Evolutionary conservation across 2,329 filamentous ascomycete genomes (phyloP), one percentile per base, ranked within the genome.

Genomic region (Septoria linicola): DNA sequence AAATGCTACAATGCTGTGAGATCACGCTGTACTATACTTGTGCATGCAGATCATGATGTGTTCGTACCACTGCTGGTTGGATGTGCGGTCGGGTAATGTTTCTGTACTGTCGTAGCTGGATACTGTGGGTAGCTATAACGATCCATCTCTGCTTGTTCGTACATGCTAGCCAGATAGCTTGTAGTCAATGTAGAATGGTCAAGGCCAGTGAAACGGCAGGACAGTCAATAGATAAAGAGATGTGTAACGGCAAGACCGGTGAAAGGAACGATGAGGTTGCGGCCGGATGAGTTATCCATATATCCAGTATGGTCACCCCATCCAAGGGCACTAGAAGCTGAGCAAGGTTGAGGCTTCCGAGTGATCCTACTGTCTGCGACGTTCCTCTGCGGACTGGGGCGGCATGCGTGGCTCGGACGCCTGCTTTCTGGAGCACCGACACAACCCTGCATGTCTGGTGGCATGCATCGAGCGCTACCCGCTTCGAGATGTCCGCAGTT

Each of bases 61-160:
- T 16, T 16, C 44, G 19, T 48, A 48, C 44, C 92, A 74, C 89
- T 96, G 76, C 89, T 96, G 56, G 88, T 95, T 69, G 85, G 85
- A 68, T 89, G 84, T 59, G 76, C 80, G 34, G 82, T 78, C 64
- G 86, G 85, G 67, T 89, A 85, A 21, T 68, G 64, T 70, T 86
- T 82, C 44, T 84, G 78, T 53, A 73, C 66, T 66, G 68, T 68
- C 59, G 55, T 70, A 55, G 61, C 68, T 63, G 63, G 49, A 45
- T 65, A 65, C 20, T 58, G 57, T 51, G 69, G 64, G 59, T 72
- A 74, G 63, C 71, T 67, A 65, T 76, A 76, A 64, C 73, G 66
- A 49, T 74, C 69, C 74, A 76, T 75, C 59, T 50, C 59, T 42
- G 62, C 42, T 58, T 57, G 57, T 44, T 64, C 50, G 54, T 63